Evolutionary conservation across 768 basidiomycete genomes (phyloP), one percentile per base, ranked within the genome.

Genomic region (Auricularia sp.): DNA sequence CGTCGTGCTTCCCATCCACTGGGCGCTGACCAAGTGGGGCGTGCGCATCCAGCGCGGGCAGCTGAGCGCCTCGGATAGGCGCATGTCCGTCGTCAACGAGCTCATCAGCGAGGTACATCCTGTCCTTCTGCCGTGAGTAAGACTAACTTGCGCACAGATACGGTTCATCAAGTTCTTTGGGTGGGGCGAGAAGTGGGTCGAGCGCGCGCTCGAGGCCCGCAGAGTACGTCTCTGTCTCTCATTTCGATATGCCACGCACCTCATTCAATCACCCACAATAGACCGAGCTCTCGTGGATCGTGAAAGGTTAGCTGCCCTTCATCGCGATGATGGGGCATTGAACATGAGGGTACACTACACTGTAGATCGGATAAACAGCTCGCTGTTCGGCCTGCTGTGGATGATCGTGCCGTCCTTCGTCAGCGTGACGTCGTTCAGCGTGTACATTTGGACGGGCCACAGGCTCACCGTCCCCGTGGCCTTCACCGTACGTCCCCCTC

Each of bases 151-250:
- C 39, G 39, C 12, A 8, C 39, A 39, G 83, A 76, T 87, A 63
- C 87, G 88, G 73, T 88, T 89, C 70, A 86, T 89, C 78, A 90
- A 91, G 73, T 90, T 91, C 78, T 91, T 91, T 66, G 88, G 88
- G 1, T 91, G 89, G 81, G 88, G 90, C 67, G 81, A 86, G 51
- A 80, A 83, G 12, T 92, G 91, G 91, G 87, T 89, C 53, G 74
- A 81, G 34, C 79, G 84, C 11, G 85, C 81, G 0, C 70, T 85
- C 64, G 84, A 86, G 51, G 83, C 88, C 2, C 79, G 93, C 66
- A 80, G 81, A 53, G 75, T 75, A 64, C 91, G 90, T 87, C 89
- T 64, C 87, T 87, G 72, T 87, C 87, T 39, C 39, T 39, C 39
- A 7, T 39, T 29, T 2, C 29, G 29, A 29, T 29, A 29, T 29